Base-by-base conservation (phyloP, 352 stramenopile species). In the Pythium sp. region DNA sequence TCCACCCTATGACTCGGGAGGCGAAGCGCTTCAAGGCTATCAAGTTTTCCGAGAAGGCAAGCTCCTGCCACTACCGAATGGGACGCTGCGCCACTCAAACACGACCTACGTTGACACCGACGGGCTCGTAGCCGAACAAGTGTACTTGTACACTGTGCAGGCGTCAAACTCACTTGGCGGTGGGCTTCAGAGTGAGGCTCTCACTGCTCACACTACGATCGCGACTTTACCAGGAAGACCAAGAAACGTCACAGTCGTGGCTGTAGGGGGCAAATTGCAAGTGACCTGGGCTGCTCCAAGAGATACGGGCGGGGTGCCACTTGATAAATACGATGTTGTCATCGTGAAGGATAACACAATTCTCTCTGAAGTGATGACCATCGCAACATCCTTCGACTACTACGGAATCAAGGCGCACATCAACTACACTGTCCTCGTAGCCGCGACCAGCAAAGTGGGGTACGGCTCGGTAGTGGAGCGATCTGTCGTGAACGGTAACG, bases 141-240 rank as follows among this genome's bases (percentile, higher is more conserved):
- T 73, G 6, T 87, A 90, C 58, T 34, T 67, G 1, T 90, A 91
- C 58, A 58, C 67, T 20, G 72, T 88, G 28, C 74, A 73, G 15
- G 78, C 81, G 2, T 64, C 28, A 1, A 91, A 88, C 55, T 69
- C 60, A 0, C 68, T 84, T 38, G 83, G 79, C 4, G 20, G 55
- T 3, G 72, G 81, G 6, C 20, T 62, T 0, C 36, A 62, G 11
- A 89, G 78, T 67, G 65, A 78, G 20, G 43, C 49, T 2, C n/a
- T 89, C 0, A 14, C 66, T 3, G 76, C 62, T 0, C 53, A 24
- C 5, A 87, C 82, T 14, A 49, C 58, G 22, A 22, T n/a, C 2
- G 67, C 81, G 47, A 72, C 69, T 3, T 5, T 65, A 26, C 74
- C 83, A 36, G 76, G 51, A 1, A 14, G 63, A 2, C 71, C 76